Evolutionary conservation across 257 asterid species (phyloP), one percentile per base, ranked within the genome.

Genomic region (Prunella vulgaris): DNA sequence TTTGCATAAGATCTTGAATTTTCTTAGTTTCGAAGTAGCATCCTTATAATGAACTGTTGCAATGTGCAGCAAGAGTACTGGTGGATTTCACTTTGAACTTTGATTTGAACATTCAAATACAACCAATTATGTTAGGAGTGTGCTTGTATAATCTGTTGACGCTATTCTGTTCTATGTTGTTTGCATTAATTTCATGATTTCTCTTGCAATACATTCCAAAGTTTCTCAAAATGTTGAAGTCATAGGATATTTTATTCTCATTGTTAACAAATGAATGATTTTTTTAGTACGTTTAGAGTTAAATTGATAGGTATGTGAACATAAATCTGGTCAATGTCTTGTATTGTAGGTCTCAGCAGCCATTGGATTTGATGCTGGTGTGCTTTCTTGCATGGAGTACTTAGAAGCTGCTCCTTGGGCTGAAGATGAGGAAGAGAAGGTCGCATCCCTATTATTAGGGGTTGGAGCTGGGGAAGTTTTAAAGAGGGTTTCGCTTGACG

Each of bases 401-500:
- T 84, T 93, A 70, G 99, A 93, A 82, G 97, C 97, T 35, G 95
- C 96, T 65, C 99, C 99, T 4, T 93, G 99, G 99, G 86, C 96
- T 3, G 97, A 93, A 79, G 96, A 93, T 10, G 99, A 93, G 68
- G 99, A 93, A 68, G 95, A 90, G 75, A 87, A 90, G 79, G 96
- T 90, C 30, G 88, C 99, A 57, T 82, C 96, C 7, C 79, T 93
- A 13, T 69, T 93, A 74, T 88, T 96, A 9, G 96, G 96, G 1
- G 85, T 81, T 53, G 99, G 95, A 74, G 95, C 96, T 1, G 82
- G 87, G 44, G 97, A 90, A 71, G 99, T 93, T 63, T 77, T 93
- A 78, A 93, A 86, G 77, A 81, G 99, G 80, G 93, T 93, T 69
- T 93, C 97, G 33, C 81, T 84, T 27, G 96, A 90, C 66, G 84